Conservation (phyloP, 73 alveolate genomes). For the Diophrys sp. region DNA sequence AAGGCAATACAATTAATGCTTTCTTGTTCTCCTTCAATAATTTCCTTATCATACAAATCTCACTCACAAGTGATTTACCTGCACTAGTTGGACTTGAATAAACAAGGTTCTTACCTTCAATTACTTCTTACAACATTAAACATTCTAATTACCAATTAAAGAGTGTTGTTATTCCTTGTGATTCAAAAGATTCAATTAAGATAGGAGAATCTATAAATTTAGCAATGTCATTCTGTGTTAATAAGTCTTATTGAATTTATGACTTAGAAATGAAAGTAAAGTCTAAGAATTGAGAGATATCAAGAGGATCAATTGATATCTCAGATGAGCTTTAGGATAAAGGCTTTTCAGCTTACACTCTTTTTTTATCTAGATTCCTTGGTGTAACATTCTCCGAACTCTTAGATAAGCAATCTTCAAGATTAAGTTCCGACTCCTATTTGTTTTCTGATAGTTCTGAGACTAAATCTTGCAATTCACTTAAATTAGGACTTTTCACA, state of each 20-base stretch:
- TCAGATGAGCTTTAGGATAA: neutral
- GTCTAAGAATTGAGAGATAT: neutral
- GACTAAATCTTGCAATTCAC: no score
- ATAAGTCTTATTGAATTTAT: neutral
- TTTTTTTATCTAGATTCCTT: neutral
- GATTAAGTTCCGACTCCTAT: no score
- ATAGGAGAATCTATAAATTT: neutral
- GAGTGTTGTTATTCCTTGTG: conserved; percentile 5
- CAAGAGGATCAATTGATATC: neutral
- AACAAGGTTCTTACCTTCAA: conserved; percentile 29
- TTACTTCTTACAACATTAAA: conserved; percentile 1
- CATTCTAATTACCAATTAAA: conserved; percentile 56
- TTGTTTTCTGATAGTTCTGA: neutral
- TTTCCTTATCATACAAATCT: conserved; percentile 29
- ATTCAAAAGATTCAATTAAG: neutral
- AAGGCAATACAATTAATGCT: conserved; percentile 42
- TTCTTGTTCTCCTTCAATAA: no score
- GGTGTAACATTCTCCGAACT: neutral
- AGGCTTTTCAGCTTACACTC: neutral
- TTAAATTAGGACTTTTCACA: no score
- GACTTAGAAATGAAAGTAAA: neutral
- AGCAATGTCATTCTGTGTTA: neutral
- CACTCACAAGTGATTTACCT: conserved; percentile 60
- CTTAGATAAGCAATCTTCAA: no score
- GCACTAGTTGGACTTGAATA: conserved; percentile 72